phyloP scores from a whole-genome alignment of 176 grass and related monocot species.

The Carex pumila region DNA sequence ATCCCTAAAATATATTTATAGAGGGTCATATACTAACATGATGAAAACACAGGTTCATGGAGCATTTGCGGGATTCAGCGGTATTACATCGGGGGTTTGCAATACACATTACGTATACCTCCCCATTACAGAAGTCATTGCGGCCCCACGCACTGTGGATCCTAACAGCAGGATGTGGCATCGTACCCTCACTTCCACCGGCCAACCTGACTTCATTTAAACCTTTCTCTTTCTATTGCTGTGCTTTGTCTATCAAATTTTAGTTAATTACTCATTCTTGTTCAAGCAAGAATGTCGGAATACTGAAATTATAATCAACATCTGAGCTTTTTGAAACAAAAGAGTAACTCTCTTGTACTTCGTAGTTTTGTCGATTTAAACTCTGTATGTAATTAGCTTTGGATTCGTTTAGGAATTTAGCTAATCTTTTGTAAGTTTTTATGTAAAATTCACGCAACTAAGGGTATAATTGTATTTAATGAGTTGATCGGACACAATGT shows the following conservation, averaged over 20 bases:
- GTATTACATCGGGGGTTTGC: slow-evolving; percentile 76
- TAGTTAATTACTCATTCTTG: not conserved
- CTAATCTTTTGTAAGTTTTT: not conserved
- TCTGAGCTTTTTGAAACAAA: not conserved
- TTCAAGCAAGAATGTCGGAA: slow-evolving; percentile 2
- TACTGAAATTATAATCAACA: not conserved
- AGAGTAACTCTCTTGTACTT: not conserved
- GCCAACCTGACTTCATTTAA: slow-evolving; percentile 79
- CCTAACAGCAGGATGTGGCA: slow-evolving; percentile 99
- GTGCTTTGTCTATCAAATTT: slow-evolving; percentile 5
- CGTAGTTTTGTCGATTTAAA: not conserved
- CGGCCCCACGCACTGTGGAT: slow-evolving; percentile 45
- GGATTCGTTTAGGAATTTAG: not conserved
- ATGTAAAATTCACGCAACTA: too few species aligned
- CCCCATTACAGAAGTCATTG: slow-evolving; percentile 84
- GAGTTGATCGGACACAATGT: not conserved
- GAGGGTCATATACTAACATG: not conserved
- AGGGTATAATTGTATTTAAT: not conserved
- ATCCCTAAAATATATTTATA: not conserved
- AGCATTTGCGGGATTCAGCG: slow-evolving; percentile 94
- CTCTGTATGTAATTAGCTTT: not conserved
- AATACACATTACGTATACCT: slow-evolving; percentile 77
- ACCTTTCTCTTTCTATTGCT: not conserved
- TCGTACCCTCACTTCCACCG: slow-evolving; percentile 79
- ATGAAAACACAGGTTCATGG: slow-evolving; percentile 60